phyloP scores from a whole-genome alignment of 192 early-diverging fungal genomes.

The Coemansia sp. region DNA sequence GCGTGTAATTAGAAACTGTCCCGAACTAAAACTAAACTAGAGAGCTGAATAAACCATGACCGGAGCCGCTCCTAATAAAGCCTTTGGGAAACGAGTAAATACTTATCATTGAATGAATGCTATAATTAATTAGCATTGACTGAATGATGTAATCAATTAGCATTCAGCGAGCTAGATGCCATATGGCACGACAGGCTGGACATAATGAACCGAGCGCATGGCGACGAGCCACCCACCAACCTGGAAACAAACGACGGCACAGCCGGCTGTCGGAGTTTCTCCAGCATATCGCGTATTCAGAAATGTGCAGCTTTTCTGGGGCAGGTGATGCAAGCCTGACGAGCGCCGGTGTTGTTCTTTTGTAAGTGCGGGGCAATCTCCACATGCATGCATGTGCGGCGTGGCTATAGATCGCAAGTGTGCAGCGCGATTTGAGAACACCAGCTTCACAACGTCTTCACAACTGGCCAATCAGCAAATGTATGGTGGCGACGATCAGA shows the following conservation, averaged over 20 bases:
- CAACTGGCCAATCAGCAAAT: neutral
- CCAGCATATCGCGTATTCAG: neutral
- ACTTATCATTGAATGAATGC: too few relatives aligned
- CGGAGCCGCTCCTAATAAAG: too few relatives aligned
- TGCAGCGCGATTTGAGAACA: slow-evolving; percentile 7
- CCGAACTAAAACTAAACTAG: too few relatives aligned
- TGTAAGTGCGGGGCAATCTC: neutral
- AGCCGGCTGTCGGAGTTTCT: neutral
- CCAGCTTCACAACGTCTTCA: neutral
- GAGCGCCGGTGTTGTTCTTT: neutral
- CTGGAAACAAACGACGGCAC: neutral
- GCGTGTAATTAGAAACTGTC: too few relatives aligned
- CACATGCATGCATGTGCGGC: slow-evolving; percentile 4
- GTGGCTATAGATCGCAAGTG: slow-evolving; percentile 5
- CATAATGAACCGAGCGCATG: neutral
- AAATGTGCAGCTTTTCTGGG: neutral
- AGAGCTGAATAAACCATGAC: too few relatives aligned
- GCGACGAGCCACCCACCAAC: too few relatives aligned
- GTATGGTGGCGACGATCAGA: neutral
- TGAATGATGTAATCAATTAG: too few relatives aligned
- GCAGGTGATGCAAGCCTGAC: slow-evolving; percentile 1
- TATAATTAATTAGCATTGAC: too few relatives aligned
- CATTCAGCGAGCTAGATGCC: too few relatives aligned
- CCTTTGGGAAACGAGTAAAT: too few relatives aligned
- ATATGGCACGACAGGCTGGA: neutral